Evolutionary conservation across 176 grass and related monocot genomes (phyloP).

Genomic region (Oryza coarctata): DNA sequence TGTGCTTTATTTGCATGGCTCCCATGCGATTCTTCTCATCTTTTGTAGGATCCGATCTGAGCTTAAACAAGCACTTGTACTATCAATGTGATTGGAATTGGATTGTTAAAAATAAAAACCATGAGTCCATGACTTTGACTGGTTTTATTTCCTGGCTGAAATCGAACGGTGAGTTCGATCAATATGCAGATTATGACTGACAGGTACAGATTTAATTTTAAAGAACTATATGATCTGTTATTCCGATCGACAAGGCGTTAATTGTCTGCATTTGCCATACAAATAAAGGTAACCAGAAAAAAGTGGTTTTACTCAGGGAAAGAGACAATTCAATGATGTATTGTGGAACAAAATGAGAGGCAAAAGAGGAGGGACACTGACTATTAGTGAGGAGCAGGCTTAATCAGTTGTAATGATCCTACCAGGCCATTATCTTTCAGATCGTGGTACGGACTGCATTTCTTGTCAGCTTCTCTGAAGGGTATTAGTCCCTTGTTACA

Average conservation of each 20-base stretch:
- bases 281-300: not conserved
- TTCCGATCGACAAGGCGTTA: not conserved
- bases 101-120: not conserved
- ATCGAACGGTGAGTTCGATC: not conserved
- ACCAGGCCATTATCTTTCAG: not conserved
- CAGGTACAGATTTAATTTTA: not conserved
- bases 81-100: not conserved
- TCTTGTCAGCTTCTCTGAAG: not conserved
- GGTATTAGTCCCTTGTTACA: not conserved
- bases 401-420: conserved; percentile 31
- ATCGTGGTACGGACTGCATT: not conserved
- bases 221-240: not conserved
- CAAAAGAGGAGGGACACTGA: not conserved
- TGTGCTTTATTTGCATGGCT: not conserved
- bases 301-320: not conserved
- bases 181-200: not conserved
- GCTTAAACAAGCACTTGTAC: not conserved
- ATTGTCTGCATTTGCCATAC: not conserved
- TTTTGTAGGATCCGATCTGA: not conserved
- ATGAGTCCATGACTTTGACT: not conserved
- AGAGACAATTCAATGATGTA: conserved; percentile 34
- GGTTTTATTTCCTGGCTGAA: not conserved
- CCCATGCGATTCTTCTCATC: not conserved
- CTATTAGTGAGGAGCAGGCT: not conserved
- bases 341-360: not conserved